Percentiles rank a stretch among this genome's conserved stretches.
These are phyloP conservation scores for Exophiala sp. DNA, from an alignment of 2,329 filamentous ascomycete species.

Conservation along the genomic window DNA sequence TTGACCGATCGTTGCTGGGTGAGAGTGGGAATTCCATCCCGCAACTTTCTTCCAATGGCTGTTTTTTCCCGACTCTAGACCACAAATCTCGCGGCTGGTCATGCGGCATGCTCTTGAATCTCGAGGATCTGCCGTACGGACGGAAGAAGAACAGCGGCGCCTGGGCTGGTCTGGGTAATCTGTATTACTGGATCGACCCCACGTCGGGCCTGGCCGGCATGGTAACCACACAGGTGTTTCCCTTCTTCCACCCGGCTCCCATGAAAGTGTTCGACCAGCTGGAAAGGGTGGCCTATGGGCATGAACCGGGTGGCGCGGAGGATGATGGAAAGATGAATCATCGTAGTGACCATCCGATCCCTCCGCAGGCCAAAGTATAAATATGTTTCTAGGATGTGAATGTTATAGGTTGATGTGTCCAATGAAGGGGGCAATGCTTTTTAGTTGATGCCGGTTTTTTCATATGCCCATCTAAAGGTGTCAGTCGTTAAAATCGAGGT, in stretches of 20 bases:
- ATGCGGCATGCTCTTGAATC: slow-evolving; percentile 22
- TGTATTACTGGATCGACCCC: slow-evolving; percentile 26
- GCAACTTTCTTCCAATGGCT: slow-evolving; percentile 4
- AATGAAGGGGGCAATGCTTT: too few species aligned
- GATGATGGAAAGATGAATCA: slow-evolving; percentile 9
- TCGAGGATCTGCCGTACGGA: slow-evolving; percentile 17
- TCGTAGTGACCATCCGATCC: not conserved
- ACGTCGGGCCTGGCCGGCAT: slow-evolving; percentile 15
- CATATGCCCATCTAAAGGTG: not conserved
- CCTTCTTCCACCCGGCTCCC: slow-evolving; percentile 18
- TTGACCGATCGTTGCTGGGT: slow-evolving; percentile 12
- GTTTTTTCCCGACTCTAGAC: slow-evolving; percentile 14
- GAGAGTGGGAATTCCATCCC: slow-evolving; percentile 12
- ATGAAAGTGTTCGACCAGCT: slow-evolving; percentile 21
- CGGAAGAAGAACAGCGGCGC: slow-evolving; percentile 19
- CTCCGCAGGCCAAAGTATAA: slow-evolving; percentile 1
- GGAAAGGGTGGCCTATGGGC: slow-evolving; percentile 23
- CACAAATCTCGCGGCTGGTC: slow-evolving; percentile 18
- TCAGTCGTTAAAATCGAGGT: slow-evolving; percentile 7
- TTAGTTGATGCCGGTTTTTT: too few species aligned
- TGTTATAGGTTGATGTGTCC: too few species aligned
- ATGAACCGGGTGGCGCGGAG: slow-evolving; percentile 1
- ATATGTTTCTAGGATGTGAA: too few species aligned
- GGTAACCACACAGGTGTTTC: slow-evolving; percentile 10
- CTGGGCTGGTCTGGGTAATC: slow-evolving; percentile 25